Percentiles rank a stretch among this genome's conserved stretches.
phyloP scores from a whole-genome alignment of 768 basidiomycete species.

The Lactarius quietus region DNA sequence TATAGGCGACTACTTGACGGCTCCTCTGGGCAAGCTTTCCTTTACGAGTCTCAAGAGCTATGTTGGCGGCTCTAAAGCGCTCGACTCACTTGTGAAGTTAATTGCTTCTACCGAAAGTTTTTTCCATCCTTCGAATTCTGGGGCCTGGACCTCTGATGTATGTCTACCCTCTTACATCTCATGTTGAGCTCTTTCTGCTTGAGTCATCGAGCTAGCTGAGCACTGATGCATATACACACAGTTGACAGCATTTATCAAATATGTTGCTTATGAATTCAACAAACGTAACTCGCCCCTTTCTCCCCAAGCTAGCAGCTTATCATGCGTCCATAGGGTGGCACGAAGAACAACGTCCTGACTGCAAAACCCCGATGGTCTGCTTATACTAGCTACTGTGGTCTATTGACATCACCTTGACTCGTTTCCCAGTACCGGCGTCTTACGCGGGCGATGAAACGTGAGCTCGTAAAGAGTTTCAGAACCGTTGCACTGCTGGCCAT shows the following conservation, averaged over 20 bases:
- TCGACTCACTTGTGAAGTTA: slow-evolving; percentile 81
- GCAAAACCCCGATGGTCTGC: slow-evolving; percentile 69
- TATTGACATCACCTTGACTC: slow-evolving; percentile 5
- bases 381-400: not conserved
- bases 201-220: slow-evolving; percentile 3
- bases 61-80: slow-evolving; percentile 78
- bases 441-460: slow-evolving; percentile 73
- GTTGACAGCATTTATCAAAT: slow-evolving; percentile 84
- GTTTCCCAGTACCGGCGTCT: slow-evolving; percentile 61
- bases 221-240: slow-evolving; percentile 31
- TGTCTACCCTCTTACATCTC: slow-evolving; percentile 30
- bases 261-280: slow-evolving; percentile 79
- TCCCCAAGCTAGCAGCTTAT: slow-evolving; percentile 3
- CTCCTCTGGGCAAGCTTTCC: slow-evolving; percentile 49
- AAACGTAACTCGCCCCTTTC: slow-evolving; percentile 46
- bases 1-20: slow-evolving; percentile 56
- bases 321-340: slow-evolving; percentile 54
- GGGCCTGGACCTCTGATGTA: slow-evolving; percentile 76
- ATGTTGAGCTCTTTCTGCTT: not conserved
- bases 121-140: slow-evolving; percentile 88
- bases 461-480: slow-evolving; percentile 77
- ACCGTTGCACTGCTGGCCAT: slow-evolving; percentile 85
- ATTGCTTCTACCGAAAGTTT: slow-evolving; percentile 86
- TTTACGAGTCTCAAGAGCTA: slow-evolving; percentile 48
- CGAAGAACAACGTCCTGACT: slow-evolving; percentile 70